phyloP scores from a whole-genome alignment of 306 rosid species.

The Bauhinia variegata region DNA sequence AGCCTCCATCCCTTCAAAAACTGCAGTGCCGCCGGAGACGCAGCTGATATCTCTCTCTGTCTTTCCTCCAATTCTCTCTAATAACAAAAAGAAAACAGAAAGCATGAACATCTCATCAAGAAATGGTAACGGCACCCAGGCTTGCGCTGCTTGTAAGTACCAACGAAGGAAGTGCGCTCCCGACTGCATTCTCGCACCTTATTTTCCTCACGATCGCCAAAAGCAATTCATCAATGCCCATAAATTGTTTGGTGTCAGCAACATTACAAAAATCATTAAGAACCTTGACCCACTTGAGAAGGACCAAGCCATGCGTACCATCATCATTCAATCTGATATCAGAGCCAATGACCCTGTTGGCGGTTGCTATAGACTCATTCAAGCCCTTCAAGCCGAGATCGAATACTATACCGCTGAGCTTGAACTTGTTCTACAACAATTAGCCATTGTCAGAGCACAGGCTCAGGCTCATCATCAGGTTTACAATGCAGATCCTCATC shows the following conservation, averaged over 20 bases:
- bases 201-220: constrained; percentile 71
- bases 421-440: constrained; percentile 56
- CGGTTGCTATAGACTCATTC: constrained; percentile 54
- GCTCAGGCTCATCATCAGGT: constrained; percentile 1
- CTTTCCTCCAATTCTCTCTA: background rate
- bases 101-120: background rate
- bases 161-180: constrained; percentile 80
- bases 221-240: constrained; percentile 72
- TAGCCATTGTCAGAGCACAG: constrained; percentile 51
- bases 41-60: constrained; percentile 52
- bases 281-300: constrained; percentile 29
- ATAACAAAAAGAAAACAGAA: background rate
- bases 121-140: constrained; percentile 57
- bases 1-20: constrained; percentile 29
- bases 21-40: constrained; percentile 63
- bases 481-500: background rate
- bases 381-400: constrained; percentile 44
- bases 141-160: constrained; percentile 87
- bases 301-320: constrained; percentile 57
- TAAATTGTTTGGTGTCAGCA: constrained; percentile 76
- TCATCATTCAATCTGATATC: constrained; percentile 64
- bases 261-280: constrained; percentile 58
- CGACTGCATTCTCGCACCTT: constrained; percentile 78
- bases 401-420: constrained; percentile 45
- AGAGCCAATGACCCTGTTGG: constrained; percentile 77